Conservation (phyloP, 2,329 filamentous ascomycete genomes). For the Paraphoma sp. region DNA sequence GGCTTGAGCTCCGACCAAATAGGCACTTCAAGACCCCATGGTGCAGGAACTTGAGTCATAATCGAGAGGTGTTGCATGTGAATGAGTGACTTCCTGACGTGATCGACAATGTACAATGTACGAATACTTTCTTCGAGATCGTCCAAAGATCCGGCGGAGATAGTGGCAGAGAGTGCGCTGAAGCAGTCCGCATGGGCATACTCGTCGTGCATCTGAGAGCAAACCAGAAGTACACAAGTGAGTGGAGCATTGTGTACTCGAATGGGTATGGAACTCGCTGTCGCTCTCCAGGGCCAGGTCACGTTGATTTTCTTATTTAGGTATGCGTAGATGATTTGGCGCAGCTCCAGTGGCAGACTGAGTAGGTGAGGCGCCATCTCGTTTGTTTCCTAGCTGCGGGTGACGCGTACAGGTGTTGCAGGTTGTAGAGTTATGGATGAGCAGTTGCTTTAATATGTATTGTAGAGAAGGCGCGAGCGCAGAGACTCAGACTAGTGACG, state of each 20-base stretch:
- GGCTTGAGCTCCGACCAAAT: neutral
- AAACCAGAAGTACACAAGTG: neutral
- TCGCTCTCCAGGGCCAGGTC: neutral
- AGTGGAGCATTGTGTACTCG: neutral
- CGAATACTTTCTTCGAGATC: neutral
- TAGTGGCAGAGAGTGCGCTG: neutral
- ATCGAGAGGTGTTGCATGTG: neutral
- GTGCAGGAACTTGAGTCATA: neutral
- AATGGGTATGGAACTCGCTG: neutral
- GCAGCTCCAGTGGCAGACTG: neutral
- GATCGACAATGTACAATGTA: neutral
- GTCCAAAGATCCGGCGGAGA: neutral
- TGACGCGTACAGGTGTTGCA: neutral
- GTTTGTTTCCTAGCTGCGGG: neutral
- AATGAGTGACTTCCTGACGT: neutral
- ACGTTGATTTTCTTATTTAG: neutral
- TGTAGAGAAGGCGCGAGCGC: neutral
- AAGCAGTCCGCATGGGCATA: neutral
- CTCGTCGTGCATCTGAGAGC: slow-evolving; percentile 1
- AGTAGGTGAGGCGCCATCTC: neutral
- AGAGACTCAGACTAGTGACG: neutral
- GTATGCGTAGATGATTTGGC: neutral
- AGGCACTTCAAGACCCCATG: neutral
- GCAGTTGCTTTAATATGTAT: neutral
- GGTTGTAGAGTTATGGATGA: neutral